Conservation (phyloP, 768 basidiomycete genomes). For the Russula sp. region DNA sequence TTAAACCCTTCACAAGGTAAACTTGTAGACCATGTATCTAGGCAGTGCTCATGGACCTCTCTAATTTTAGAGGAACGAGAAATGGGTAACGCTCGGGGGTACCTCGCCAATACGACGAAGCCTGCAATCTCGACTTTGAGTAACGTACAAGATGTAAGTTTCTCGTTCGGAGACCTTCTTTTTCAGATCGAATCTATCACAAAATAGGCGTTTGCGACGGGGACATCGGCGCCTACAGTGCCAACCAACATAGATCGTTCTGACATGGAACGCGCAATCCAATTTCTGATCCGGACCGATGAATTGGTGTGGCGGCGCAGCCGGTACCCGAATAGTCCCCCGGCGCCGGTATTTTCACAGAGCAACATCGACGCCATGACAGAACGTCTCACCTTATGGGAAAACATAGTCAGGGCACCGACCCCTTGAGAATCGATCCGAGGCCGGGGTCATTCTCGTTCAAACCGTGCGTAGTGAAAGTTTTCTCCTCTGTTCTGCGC, state of each 20-base stretch:
- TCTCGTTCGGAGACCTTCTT: neutral
- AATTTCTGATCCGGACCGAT: conserved; percentile 16
- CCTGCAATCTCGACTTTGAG: neutral
- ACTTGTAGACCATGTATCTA: neutral
- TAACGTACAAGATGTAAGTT: conserved; percentile 10
- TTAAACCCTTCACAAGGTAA: neutral
- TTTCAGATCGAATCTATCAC: neutral
- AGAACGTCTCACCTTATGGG: conserved; percentile 20
- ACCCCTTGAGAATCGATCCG: neutral
- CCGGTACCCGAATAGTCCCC: conserved; percentile 9
- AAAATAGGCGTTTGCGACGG: conserved; percentile 6
- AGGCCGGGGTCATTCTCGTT: neutral
- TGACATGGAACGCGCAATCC: conserved; percentile 16
- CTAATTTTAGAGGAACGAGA: neutral
- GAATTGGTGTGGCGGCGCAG: conserved; percentile 22
- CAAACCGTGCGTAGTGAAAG: neutral
- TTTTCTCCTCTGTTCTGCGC: neutral
- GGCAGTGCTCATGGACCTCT: neutral
- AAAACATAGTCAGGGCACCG: conserved; percentile 20
- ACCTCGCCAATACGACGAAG: neutral
- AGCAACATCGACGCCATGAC: conserved; percentile 17
- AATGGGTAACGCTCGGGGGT: neutral
- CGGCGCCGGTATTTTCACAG: conserved; percentile 17
- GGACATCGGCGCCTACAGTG: neutral
- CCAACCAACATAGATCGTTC: neutral